Evolutionary conservation across 2,329 filamentous ascomycete genomes (phyloP).

Genomic region (Lasiodiplodia sp.): DNA sequence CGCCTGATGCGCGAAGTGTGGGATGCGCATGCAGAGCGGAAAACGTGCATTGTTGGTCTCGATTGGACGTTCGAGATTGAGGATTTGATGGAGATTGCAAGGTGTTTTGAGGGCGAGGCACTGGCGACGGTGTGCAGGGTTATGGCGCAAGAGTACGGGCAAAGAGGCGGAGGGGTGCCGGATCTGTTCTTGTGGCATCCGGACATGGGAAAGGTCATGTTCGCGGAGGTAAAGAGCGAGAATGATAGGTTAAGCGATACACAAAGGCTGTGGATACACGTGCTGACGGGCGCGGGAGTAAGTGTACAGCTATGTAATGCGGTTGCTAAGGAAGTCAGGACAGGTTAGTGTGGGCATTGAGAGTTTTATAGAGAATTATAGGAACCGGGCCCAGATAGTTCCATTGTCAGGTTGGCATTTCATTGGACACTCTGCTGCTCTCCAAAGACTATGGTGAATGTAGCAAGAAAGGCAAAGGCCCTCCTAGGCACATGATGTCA

Average conservation of each 20-base stretch:
- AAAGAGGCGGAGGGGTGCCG: constrained; percentile 85
- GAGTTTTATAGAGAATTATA: no score
- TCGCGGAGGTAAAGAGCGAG: constrained; percentile 65
- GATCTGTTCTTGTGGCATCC: constrained; percentile 88
- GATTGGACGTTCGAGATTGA: constrained; percentile 86
- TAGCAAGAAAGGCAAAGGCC: background rate
- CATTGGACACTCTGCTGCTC: background rate
- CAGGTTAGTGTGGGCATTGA: background rate
- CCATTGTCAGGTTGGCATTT: no score
- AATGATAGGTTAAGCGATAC: constrained; percentile 97
- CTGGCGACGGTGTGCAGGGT: constrained; percentile 89
- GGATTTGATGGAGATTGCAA: constrained; percentile 80
- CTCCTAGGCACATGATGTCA: background rate
- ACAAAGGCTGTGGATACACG: constrained; percentile 95
- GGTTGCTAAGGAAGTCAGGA: constrained; percentile 62
- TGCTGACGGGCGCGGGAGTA: constrained; percentile 83
- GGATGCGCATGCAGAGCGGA: constrained; percentile 69
- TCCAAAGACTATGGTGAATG: background rate
- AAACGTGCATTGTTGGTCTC: constrained; percentile 88
- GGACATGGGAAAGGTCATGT: constrained; percentile 65
- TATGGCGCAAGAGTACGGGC: constrained; percentile 91
- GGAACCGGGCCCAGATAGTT: background rate
- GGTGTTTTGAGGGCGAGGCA: constrained; percentile 80
- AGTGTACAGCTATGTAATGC: constrained; percentile 81
- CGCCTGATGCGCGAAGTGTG: constrained; percentile 73